Conservation (phyloP, 83 land plant species). For the Picea abies region DNA sequence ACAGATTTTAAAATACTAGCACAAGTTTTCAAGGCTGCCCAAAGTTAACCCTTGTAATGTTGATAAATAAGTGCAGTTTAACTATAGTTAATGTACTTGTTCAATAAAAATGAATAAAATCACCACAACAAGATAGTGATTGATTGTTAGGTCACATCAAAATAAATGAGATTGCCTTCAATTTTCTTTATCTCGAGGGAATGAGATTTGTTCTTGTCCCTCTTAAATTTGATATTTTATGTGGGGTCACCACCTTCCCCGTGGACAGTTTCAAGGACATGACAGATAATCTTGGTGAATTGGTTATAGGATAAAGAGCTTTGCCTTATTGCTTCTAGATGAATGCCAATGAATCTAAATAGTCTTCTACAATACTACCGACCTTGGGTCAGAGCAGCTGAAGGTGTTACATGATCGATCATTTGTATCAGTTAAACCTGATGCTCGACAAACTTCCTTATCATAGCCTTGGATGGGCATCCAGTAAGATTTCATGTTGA, state of each 20-base stretch:
- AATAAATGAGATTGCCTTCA: too few relatives aligned
- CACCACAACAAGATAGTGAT: too few relatives aligned
- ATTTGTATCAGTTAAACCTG: slow-evolving; percentile 80
- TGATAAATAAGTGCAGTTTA: too few relatives aligned
- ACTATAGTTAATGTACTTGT: too few relatives aligned
- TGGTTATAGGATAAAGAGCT: slow-evolving; percentile 84
- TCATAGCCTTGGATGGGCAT: slow-evolving; percentile 48
- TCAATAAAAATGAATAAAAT: too few relatives aligned
- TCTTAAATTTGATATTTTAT: too few relatives aligned
- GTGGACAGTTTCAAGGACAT: slow-evolving; percentile 54
- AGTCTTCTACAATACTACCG: slow-evolving; percentile 44
- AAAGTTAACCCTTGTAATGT: too few relatives aligned
- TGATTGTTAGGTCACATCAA: too few relatives aligned
- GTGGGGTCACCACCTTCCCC: slow-evolving; percentile 17
- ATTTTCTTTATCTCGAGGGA: too few relatives aligned
- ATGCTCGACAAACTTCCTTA: slow-evolving; percentile 74
- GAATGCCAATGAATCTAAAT: slow-evolving; percentile 48
- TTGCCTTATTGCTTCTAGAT: slow-evolving; percentile 68
- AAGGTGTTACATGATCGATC: slow-evolving; percentile 70
- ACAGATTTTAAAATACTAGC: too few relatives aligned
- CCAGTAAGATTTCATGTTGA: slow-evolving; percentile 57
- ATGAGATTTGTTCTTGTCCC: too few relatives aligned
- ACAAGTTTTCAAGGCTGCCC: too few relatives aligned
- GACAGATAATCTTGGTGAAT: slow-evolving; percentile 84
- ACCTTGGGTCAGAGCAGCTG: slow-evolving; percentile 38